Base-by-base conservation (phyloP, 495 filamentous ascomycete genomes). In the Penicillium ochrochloron region DNA sequence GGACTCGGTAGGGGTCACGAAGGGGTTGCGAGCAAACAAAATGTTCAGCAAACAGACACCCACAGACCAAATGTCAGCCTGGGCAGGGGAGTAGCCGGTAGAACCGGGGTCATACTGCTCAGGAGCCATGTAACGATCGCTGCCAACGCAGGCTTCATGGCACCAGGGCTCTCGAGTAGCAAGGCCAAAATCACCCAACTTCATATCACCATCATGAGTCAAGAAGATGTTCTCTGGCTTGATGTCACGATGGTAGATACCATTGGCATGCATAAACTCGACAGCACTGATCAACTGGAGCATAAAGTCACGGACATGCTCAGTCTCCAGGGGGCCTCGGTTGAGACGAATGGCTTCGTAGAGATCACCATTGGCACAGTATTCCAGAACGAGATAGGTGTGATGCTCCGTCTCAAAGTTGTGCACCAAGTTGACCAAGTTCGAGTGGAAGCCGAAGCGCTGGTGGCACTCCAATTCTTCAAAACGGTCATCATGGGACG, bases 181-280 rank as follows among this genome's bases (percentile, higher is more conserved):
- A 51, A 99, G 83, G 60, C 95, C 95, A 73, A 98, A 96, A 76
- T 99, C 95, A 70, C 95, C 95, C 41, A 99, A 88, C 79, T 99
- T 99, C 89, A 97, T 91, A 48, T 88, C 84, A 27, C 96, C 94
- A 56, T 88, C 85, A 62, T 93, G 84, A 66, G 86, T 90, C 64
- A 99, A 83, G 78, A 99, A 98, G 77, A 99, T 96, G 80, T 99
- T 99, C 84, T 99, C 95, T 9, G 95, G 95, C 82, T 99, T 99
- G 86, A 99, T 97, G 77, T 99, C 95, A 62, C 95, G 93, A 75
- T 99, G 95, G 77, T 94, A 97, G 69, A 98, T 84, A 63, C 92
- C 93, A 72, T 93, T 93, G 65, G 84, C 80, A 73, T 99, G 95
- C 83, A 97, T 92, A 77, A 91, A 92, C 54, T 92, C 89, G 58